Percentiles rank a stretch among this genome's conserved stretches.
Evolutionary conservation across 2,329 filamentous ascomycete species (phyloP).

Genomic region (Phyllosticta citrichinensis): DNA sequence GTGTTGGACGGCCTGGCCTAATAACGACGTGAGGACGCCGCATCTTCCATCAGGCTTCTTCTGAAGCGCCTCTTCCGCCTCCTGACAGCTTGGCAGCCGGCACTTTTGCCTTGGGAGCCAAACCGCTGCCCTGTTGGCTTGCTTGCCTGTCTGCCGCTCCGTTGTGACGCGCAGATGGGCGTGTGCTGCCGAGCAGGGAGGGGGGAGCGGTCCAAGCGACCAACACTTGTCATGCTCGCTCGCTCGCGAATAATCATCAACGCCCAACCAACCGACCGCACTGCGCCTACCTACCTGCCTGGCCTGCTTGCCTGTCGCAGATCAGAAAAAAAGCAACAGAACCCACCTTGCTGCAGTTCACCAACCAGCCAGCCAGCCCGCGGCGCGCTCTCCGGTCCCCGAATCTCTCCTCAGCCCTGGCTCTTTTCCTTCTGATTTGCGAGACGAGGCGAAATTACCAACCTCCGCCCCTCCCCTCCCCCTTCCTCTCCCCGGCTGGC

Average conservation of each 20-base stretch:
- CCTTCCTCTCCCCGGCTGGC: too few species aligned
- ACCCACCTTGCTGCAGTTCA: background rate
- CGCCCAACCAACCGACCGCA: background rate
- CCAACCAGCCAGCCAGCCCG: too few species aligned
- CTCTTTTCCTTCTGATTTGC: background rate
- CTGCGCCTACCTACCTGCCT: background rate
- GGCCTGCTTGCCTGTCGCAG: background rate
- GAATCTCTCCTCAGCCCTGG: background rate
- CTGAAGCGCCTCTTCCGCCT: background rate
- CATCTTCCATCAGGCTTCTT: background rate
- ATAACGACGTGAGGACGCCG: background rate
- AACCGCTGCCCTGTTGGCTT: too few species aligned
- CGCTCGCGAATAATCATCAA: too few species aligned
- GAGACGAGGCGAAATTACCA: too few species aligned
- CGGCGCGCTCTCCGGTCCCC: background rate
- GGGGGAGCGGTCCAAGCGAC: too few species aligned
- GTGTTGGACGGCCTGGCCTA: background rate
- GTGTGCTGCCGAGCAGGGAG: too few species aligned
- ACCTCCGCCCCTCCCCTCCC: too few species aligned
- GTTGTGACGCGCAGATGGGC: too few species aligned
- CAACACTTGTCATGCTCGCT: too few species aligned
- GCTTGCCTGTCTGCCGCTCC: too few species aligned
- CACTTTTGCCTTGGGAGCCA: too few species aligned
- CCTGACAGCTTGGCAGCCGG: background rate
- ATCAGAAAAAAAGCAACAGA: background rate